Base-by-base conservation (phyloP, 768 basidiomycete species). In the Amanita rubescens region DNA sequence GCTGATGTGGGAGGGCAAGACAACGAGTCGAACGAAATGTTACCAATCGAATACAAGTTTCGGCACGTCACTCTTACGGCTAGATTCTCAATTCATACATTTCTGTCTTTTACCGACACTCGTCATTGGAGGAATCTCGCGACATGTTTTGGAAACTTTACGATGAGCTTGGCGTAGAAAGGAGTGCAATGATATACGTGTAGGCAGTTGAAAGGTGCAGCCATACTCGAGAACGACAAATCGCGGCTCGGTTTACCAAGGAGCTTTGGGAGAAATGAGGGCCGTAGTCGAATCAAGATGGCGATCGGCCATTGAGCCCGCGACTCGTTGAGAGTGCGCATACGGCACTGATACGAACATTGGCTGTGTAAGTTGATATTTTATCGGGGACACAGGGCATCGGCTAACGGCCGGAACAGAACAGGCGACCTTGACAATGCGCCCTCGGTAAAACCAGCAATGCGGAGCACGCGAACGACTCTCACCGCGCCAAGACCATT, bases 81-180 rank as follows among this genome's bases (percentile, higher is more conserved):
- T 0, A 74, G 78, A 1, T 75, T 96, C 5, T 94, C 57, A 89
- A 87, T 59, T 80, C 92, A 2, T 97, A 90, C 63, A 71, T 96
- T 46, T 81, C 87, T 12, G 86, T 94, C 0, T 78, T 84, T 63
- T 87, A 87, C 62, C 67, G 65, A 43, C 79, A 80, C 55, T 65
- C 69, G 1, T 60, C 75, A 9, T 68, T 94, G 38, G 74, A 78
- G 24, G 62, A 62, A 2, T 70, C 79, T 2, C 68, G 69, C 30
- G 71, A 74, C 7, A 64, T 75, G 7, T 92, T 86, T 65, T 65
- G 73, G 55, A 65, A 63, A 3, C 55, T 85, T 2, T 88, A 78
- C 55, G 64, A 69, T 17, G 63, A 75, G 9, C 57, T 70, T 1
- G 68, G 60, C 1, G 64, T 85, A 1, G 52, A 55, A 42, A 71